phyloP scores from a whole-genome alignment of 495 filamentous ascomycete genomes.

The Penicillium lividum region DNA sequence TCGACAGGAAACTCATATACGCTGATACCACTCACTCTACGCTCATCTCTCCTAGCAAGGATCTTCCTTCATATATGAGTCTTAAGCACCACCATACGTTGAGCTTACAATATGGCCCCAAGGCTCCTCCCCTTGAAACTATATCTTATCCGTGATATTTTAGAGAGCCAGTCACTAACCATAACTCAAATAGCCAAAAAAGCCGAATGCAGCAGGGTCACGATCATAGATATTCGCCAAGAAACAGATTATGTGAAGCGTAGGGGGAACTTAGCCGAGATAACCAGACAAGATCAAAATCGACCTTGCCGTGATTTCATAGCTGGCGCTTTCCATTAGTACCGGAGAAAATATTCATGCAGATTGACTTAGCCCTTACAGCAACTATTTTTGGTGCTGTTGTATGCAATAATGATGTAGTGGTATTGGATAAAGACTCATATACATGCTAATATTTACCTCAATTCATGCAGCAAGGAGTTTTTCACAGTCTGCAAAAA shows the following conservation, averaged over 20 bases:
- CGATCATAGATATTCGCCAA: slow-evolving; percentile 14
- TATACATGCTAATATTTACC: not conserved
- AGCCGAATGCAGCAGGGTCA: slow-evolving; percentile 11
- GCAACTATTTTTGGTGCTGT: not conserved
- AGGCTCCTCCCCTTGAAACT: slow-evolving; percentile 8
- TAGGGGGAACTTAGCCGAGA: too few relatives aligned
- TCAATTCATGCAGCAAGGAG: slow-evolving; percentile 5
- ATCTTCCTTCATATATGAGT: not conserved
- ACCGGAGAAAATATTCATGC: too few relatives aligned
- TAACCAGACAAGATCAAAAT: too few relatives aligned
- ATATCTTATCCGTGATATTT: slow-evolving; percentile 10
- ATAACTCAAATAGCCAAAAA: slow-evolving; percentile 11
- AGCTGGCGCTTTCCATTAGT: too few relatives aligned
- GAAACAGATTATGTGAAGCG: too few relatives aligned
- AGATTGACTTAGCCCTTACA: not conserved
- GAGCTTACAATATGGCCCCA: slow-evolving; percentile 7
- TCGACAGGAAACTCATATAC: slow-evolving; percentile 1
- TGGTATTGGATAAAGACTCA: not conserved
- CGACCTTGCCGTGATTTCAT: too few relatives aligned
- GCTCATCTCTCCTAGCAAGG: not conserved
- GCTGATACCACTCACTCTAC: slow-evolving; percentile 6
- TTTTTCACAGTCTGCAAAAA: slow-evolving; percentile 7
- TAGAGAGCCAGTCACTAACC: slow-evolving; percentile 10
- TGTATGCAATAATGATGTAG: not conserved
- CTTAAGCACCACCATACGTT: not conserved